Conservation (phyloP, 2,329 filamentous ascomycete genomes). For the Dactylellina sp. region DNA sequence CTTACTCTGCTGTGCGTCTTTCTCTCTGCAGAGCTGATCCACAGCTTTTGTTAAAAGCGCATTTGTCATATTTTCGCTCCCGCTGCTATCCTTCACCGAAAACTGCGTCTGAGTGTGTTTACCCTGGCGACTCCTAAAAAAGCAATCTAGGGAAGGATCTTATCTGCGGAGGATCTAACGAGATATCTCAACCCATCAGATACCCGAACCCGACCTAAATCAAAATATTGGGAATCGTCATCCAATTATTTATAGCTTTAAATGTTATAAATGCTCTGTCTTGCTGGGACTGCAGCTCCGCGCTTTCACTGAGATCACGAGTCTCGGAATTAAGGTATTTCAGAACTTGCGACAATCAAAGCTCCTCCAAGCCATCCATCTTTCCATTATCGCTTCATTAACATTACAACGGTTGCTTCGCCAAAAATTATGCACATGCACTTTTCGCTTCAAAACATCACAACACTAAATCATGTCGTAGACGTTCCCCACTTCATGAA, state of each 20-base stretch:
- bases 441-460: background rate
- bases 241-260: too few species aligned
- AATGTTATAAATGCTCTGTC: too few species aligned
- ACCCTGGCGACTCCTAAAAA: background rate
- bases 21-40: background rate
- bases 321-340: too few species aligned
- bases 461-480: background rate
- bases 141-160: background rate
- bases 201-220: background rate
- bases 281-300: too few species aligned
- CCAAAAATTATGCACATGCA: slow-evolving; percentile 28
- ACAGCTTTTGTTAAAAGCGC: slow-evolving; percentile 27
- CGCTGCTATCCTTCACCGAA: slow-evolving; percentile 10
- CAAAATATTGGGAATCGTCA: too few species aligned
- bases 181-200: background rate
- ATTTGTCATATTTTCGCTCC: slow-evolving; percentile 29
- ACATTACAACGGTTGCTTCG: slow-evolving; percentile 13
- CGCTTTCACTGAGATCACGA: too few species aligned
- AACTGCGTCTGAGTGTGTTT: background rate
- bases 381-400: slow-evolving; percentile 16
- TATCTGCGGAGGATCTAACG: slow-evolving; percentile 6
- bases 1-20: slow-evolving; percentile 11
- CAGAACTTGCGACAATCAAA: too few species aligned
- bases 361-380: background rate
- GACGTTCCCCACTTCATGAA: background rate